Percentiles rank a stretch among this genome's conserved stretches.
Conservation (phyloP, 768 basidiomycete genomes). For the Lanmaoa rubissima region DNA sequence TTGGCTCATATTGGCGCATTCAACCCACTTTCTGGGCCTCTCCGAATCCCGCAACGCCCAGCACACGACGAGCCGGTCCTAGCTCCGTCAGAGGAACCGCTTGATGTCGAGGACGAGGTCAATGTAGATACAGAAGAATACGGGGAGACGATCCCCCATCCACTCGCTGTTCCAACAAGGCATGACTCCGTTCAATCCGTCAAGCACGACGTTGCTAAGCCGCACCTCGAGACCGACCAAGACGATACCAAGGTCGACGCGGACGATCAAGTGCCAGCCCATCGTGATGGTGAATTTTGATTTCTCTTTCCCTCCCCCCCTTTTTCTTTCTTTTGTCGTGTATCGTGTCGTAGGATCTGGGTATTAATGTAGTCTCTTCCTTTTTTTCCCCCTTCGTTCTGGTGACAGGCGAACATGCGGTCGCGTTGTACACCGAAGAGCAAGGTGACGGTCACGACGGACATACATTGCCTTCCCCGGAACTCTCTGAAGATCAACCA, state of each 20-base stretch:
- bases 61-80: conserved; percentile 12
- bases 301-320: conserved; percentile 12
- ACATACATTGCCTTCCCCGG: not conserved
- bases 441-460: conserved; percentile 9
- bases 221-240: conserved; percentile 16
- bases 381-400: conserved; percentile 5
- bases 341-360: conserved; percentile 23
- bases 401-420: conserved; percentile 23
- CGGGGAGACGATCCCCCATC: conserved; percentile 19
- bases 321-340: conserved; percentile 19
- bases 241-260: conserved; percentile 15
- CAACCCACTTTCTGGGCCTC: conserved; percentile 49
- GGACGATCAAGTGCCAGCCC: conserved; percentile 15
- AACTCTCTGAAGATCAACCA: conserved; percentile 8
- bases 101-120: conserved; percentile 23
- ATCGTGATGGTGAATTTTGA: conserved; percentile 46
- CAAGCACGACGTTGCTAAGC: conserved; percentile 13
- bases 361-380: conserved; percentile 31
- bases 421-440: conserved; percentile 13
- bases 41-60: conserved; percentile 21
- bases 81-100: conserved; percentile 1
- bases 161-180: conserved; percentile 22
- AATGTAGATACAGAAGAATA: conserved; percentile 27
- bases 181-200: conserved; percentile 17
- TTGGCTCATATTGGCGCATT: conserved; percentile 62